A percentile compares a stretch with the other conserved stretches of the same genome.
Evolutionary conservation across 441 rosid species (phyloP).

Genomic region (California macrophylla): DNA sequence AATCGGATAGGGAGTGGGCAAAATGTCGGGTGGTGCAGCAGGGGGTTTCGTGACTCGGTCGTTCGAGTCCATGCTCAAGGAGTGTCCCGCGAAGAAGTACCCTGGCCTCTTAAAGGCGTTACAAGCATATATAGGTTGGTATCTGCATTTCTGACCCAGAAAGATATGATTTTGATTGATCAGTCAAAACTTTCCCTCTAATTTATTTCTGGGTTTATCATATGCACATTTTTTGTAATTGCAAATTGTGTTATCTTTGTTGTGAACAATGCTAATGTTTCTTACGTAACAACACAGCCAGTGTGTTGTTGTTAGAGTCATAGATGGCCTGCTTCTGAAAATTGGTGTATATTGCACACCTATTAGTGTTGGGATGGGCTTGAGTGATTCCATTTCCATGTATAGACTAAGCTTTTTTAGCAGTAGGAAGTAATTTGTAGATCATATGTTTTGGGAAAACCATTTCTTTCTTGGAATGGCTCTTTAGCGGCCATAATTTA

Average conservation of each 20-base stretch:
- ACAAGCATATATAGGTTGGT: slow-evolving; percentile 63
- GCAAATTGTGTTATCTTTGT: neutral
- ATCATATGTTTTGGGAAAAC: neutral
- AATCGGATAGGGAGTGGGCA: neutral
- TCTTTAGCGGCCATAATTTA: neutral
- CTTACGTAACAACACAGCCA: neutral
- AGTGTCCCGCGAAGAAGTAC: slow-evolving; percentile 68
- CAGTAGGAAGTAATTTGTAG: neutral
- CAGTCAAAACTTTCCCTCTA: neutral
- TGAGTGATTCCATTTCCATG: neutral
- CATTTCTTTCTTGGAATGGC: too few relatives aligned
- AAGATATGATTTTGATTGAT: neutral
- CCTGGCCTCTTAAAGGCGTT: slow-evolving; percentile 84
- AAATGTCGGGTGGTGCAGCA: slow-evolving; percentile 40
- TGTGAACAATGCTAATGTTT: neutral
- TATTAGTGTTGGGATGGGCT: neutral
- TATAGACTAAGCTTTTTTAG: neutral
- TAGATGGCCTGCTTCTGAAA: neutral
- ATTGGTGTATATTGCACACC: neutral
- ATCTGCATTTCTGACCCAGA: slow-evolving; percentile 6
- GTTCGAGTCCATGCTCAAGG: slow-evolving; percentile 92
- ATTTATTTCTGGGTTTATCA: neutral
- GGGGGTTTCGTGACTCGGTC: slow-evolving; percentile 93
- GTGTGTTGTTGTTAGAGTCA: neutral
- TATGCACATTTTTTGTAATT: neutral